phyloP scores from a whole-genome alignment of 2,329 filamentous ascomycete genomes.

The Aaosphaeria arxii region DNA sequence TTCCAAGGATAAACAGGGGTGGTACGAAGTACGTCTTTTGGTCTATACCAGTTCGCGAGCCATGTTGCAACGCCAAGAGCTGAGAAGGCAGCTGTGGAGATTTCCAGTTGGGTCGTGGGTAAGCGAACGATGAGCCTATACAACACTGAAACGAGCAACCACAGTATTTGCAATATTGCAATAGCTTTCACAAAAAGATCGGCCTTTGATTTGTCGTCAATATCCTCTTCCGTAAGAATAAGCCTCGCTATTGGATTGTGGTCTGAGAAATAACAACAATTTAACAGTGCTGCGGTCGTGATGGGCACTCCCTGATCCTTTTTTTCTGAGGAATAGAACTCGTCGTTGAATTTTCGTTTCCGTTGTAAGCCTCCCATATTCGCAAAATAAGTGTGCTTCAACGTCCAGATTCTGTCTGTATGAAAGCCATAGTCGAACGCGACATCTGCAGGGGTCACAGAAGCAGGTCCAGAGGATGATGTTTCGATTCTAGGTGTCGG shows the following conservation, averaged over 20 bases:
- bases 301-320: too few species aligned
- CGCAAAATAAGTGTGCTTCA: not conserved
- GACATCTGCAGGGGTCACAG: too few species aligned
- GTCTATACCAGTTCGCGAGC: not conserved
- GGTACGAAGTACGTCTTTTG: not conserved
- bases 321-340: too few species aligned
- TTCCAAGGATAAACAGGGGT: too few species aligned
- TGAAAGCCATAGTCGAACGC: too few species aligned
- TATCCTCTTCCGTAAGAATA: not conserved
- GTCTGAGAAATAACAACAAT: not conserved
- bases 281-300: too few species aligned
- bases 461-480: too few species aligned
- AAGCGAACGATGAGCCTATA: not conserved
- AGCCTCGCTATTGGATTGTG: not conserved
- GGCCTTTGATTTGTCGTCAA: slow-evolving; percentile 1
- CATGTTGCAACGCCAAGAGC: not conserved
- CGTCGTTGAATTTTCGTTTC: too few species aligned
- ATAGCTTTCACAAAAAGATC: not conserved
- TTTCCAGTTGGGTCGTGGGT: slow-evolving; percentile 1
- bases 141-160: not conserved
- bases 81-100: not conserved
- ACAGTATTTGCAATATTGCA: not conserved
- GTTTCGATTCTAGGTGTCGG: too few species aligned
- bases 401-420: not conserved
- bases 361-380: not conserved